Evolutionary conservation across 768 basidiomycete species (phyloP).

Genomic region (Gloeostereum incarnatum): DNA sequence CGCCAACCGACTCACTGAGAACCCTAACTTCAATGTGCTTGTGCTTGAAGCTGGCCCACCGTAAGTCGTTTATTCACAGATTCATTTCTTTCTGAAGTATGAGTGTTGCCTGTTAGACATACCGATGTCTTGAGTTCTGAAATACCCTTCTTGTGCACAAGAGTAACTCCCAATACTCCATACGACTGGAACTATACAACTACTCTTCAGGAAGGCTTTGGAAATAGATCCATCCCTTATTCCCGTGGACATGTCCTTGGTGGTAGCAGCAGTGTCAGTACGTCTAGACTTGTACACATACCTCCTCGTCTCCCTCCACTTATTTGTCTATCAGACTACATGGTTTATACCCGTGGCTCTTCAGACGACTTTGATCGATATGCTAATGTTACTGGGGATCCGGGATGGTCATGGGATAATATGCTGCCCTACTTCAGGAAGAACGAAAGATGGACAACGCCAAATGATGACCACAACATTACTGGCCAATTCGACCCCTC

Average conservation of each 20-base stretch:
- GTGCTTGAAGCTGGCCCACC: conserved; percentile 10
- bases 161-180: conserved; percentile 2
- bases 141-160: conserved; percentile 1
- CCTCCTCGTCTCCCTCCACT: not conserved
- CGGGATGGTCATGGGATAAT: conserved; percentile 24
- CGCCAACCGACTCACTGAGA: conserved; percentile 11
- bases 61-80: conserved; percentile 1
- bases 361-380: conserved; percentile 21
- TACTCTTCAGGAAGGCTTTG: conserved; percentile 16
- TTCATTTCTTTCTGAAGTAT: not conserved
- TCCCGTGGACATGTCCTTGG: conserved; percentile 19
- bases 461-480: conserved; percentile 27
- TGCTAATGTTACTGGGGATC: conserved; percentile 20
- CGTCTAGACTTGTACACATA: conserved; percentile 1
- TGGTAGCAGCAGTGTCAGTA: conserved; percentile 20
- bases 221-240: conserved; percentile 13
- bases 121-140: conserved; percentile 1
- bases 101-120: not conserved
- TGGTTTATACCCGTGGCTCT: conserved; percentile 23
- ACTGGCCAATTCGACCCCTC: conserved; percentile 24
- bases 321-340: conserved; percentile 12
- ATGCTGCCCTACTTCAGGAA: conserved; percentile 20
- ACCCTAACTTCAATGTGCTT: conserved; percentile 7
- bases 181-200: conserved; percentile 23
- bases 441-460: conserved; percentile 24